Evolutionary conservation across 495 filamentous ascomycete species (phyloP).

Genomic region (Astrothelium subdiscretum): DNA sequence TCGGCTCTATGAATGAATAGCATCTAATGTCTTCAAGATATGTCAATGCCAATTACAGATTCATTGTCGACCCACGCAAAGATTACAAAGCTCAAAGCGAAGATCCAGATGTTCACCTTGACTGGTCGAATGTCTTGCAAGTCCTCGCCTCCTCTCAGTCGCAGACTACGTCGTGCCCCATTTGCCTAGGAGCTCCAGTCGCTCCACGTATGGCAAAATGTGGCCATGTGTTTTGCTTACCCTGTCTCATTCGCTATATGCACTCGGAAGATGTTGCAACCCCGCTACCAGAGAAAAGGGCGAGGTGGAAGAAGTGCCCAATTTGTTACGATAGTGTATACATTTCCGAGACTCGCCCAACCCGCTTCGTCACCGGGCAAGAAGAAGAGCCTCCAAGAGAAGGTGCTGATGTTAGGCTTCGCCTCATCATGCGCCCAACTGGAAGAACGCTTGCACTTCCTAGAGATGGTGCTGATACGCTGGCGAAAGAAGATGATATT

Average conservation of each 20-base stretch:
- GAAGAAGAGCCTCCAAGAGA: slow-evolving; percentile 67
- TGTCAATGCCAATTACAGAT: slow-evolving; percentile 94
- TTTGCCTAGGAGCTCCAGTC: slow-evolving; percentile 81
- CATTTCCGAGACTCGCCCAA: slow-evolving; percentile 76
- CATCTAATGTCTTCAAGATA: slow-evolving; percentile 41
- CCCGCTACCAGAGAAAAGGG: slow-evolving; percentile 51
- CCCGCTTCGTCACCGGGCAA: slow-evolving; percentile 84
- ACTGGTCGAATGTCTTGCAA: slow-evolving; percentile 85
- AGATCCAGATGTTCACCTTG: slow-evolving; percentile 81
- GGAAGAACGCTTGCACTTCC: slow-evolving; percentile 80
- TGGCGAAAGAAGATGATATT: slow-evolving; percentile 57
- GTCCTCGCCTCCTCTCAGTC: slow-evolving; percentile 83
- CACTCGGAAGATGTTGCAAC: slow-evolving; percentile 63
- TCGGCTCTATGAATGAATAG: background rate
- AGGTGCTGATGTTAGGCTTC: slow-evolving; percentile 78
- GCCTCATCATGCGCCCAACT: slow-evolving; percentile 66
- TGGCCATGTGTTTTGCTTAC: slow-evolving; percentile 92
- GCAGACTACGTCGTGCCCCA: slow-evolving; percentile 79
- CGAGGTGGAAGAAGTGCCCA: slow-evolving; percentile 88
- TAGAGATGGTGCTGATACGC: slow-evolving; percentile 63
- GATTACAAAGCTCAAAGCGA: slow-evolving; percentile 68
- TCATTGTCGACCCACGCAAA: slow-evolving; percentile 76
- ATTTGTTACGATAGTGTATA: slow-evolving; percentile 90
- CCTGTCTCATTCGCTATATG: slow-evolving; percentile 93
- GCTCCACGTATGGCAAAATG: slow-evolving; percentile 96